Percentiles rank a stretch among this genome's conserved stretches.
These are phyloP conservation scores for Punica granatum DNA, from an alignment of 345 rosid genomes.

Conservation along the genomic window DNA sequence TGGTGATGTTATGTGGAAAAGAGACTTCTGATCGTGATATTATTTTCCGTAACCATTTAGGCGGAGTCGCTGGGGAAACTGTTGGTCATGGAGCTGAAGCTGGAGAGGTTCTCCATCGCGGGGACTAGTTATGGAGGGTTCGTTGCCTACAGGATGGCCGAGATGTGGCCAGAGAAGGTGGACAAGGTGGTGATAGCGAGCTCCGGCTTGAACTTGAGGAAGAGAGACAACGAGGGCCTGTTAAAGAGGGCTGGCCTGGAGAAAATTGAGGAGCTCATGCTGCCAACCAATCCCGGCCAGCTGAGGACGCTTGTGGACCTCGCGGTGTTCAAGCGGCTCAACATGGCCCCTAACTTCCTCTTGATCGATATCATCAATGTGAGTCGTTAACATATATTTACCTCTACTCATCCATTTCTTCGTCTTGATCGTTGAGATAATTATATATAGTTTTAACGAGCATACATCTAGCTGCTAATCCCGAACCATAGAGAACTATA, in stretches of 20 bases:
- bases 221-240: slow-evolving; percentile 40
- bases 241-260: slow-evolving; percentile 39
- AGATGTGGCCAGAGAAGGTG: slow-evolving; percentile 58
- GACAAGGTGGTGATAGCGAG: slow-evolving; percentile 82
- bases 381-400: slow-evolving; percentile 11
- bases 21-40: too few species aligned
- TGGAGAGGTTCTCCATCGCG: slow-evolving; percentile 38
- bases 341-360: slow-evolving; percentile 48
- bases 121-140: slow-evolving; percentile 97
- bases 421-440: background rate
- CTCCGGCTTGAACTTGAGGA: slow-evolving; percentile 61
- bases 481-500: too few species aligned
- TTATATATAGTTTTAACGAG: too few species aligned
- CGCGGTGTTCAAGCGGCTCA: slow-evolving; percentile 30
- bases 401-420: background rate
- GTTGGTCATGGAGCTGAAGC: slow-evolving; percentile 40
- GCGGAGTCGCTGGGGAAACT: slow-evolving; percentile 49
- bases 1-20: too few species aligned
- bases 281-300: slow-evolving; percentile 57
- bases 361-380: slow-evolving; percentile 52
- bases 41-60: background rate
- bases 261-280: slow-evolving; percentile 49
- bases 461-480: too few species aligned
- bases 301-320: slow-evolving; percentile 44
- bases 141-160: slow-evolving; percentile 77